Evolutionary conservation across 768 basidiomycete species (phyloP).

Genomic region (Tylopilus rubrobrunneus): DNA sequence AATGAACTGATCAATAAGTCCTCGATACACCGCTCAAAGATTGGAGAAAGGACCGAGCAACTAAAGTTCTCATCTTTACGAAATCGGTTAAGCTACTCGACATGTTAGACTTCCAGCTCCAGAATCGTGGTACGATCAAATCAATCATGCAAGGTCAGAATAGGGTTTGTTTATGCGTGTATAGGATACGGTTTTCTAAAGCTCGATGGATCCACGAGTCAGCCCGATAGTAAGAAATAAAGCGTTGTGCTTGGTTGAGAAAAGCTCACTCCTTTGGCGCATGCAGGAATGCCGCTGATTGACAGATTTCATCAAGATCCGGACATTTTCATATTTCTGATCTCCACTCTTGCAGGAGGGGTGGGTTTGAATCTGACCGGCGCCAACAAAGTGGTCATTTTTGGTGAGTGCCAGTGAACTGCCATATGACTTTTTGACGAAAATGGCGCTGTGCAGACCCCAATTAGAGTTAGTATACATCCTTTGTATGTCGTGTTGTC

Average conservation of each 20-base stretch:
- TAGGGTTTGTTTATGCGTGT: neutral
- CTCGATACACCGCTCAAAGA: constrained; percentile 61
- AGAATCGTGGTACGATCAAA: constrained; percentile 40
- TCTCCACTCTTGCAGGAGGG: constrained; percentile 89
- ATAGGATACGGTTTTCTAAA: constrained; percentile 61
- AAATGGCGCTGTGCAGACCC: constrained; percentile 54
- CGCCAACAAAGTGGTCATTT: constrained; percentile 93
- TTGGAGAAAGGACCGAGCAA: constrained; percentile 60
- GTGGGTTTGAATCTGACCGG: constrained; percentile 88
- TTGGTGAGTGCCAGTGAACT: constrained; percentile 46
- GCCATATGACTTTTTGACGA: neutral
- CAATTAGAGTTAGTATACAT: constrained; percentile 80
- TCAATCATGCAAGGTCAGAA: neutral
- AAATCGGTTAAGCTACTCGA: constrained; percentile 88
- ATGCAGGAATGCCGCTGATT: constrained; percentile 77
- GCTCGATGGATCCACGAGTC: constrained; percentile 75
- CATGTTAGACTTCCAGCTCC: constrained; percentile 77
- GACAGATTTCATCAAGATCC: constrained; percentile 78
- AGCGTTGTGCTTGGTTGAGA: neutral
- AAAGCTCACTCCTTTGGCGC: neutral
- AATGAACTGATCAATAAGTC: constrained; percentile 42
- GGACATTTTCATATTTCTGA: constrained; percentile 75
- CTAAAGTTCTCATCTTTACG: constrained; percentile 93
- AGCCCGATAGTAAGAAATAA: constrained; percentile 54
- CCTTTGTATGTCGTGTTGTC: neutral